Percentiles rank a stretch among this genome's conserved stretches.
phyloP scores from a whole-genome alignment of 139 green algal genomes.

The Edaphochlamys debaryana region DNA sequence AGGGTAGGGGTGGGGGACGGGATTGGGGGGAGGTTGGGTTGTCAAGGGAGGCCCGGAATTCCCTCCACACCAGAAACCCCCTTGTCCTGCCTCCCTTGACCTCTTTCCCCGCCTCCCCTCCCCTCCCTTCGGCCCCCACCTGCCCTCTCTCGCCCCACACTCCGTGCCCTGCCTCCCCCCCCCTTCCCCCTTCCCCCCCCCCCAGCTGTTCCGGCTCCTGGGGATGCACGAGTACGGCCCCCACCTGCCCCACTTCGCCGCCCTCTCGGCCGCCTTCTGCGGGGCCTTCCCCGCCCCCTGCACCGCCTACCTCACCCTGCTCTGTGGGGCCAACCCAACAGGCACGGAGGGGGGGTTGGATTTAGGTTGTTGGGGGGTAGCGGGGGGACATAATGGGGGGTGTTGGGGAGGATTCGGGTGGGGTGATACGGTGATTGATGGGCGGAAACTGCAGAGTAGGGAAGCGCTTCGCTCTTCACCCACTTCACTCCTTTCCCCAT shows the following conservation, averaged over 20 bases:
- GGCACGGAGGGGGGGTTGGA: too few species aligned
- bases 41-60: neutral
- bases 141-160: neutral
- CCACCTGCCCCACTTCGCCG: neutral
- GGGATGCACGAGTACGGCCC: constrained; percentile 55
- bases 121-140: neutral
- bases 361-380: too few species aligned
- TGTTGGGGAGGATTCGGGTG: too few species aligned
- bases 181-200: neutral
- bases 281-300: constrained; percentile 48
- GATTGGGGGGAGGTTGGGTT: neutral
- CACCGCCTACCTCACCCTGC: constrained; percentile 53
- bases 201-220: constrained; percentile 55
- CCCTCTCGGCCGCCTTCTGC: constrained; percentile 53
- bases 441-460: too few species aligned
- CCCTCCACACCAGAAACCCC: neutral
- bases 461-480: too few species aligned
- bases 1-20: neutral
- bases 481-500: too few species aligned
- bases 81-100: neutral
- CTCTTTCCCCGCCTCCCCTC: neutral
- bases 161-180: neutral
- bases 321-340: constrained; percentile 62
- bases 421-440: too few species aligned
- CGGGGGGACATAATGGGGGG: too few species aligned